Base-by-base conservation (phyloP, 1,284 basidiomycete species). In the Schizopora paradoxa region DNA sequence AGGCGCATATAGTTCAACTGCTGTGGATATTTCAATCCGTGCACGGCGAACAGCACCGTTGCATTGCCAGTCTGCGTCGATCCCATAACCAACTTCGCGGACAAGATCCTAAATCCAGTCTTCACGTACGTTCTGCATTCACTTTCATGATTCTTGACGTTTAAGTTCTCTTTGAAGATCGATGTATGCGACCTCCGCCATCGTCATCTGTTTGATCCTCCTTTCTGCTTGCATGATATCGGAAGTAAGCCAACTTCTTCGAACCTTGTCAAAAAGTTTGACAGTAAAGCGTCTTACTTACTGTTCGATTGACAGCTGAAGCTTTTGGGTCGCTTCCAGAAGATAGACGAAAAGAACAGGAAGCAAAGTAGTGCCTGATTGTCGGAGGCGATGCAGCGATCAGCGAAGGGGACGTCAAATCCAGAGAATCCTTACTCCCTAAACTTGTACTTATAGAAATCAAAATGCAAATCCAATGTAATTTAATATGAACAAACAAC, bases 51-150 rank as follows among this genome's bases (percentile, higher is more conserved):
- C 11, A n/a, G n/a, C n/a, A n/a, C n/a, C n/a, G n/a, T n/a, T n/a
- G 40, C 40, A 18, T 16, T 41, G 23, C 40, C 40, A 16, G 40
- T 41, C 28, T 41, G 40, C 26, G 40, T 41, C 19, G 40, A 41
- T 28, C 40, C 40, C 13, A 28, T 41, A 25, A 41, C 40, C 5
- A 28, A 25, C n/a, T 41, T 29, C 14, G 40, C 40, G 14, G 40
- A 41, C 26, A 41, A 41, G 26, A 41, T 41, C 16, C 21, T 41
- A 19, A 41, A 41, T 29, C 28, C 32, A 11, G 26, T 41, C 16
- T 41, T 41, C 26, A 41, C 40, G 40, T 41, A 11, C 13, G 40
- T 21, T 8, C 4, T 29, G 6, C 18, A n/a, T 39, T 39, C 18
- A 10, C 13, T 1, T 41, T 6, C 4, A 7, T 18, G 11, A 14